A percentile compares a stretch with the other conserved stretches of the same genome.
Evolutionary conservation across 2,329 filamentous ascomycete genomes (phyloP).

Genomic region (Neofusicoccum umdonicola): DNA sequence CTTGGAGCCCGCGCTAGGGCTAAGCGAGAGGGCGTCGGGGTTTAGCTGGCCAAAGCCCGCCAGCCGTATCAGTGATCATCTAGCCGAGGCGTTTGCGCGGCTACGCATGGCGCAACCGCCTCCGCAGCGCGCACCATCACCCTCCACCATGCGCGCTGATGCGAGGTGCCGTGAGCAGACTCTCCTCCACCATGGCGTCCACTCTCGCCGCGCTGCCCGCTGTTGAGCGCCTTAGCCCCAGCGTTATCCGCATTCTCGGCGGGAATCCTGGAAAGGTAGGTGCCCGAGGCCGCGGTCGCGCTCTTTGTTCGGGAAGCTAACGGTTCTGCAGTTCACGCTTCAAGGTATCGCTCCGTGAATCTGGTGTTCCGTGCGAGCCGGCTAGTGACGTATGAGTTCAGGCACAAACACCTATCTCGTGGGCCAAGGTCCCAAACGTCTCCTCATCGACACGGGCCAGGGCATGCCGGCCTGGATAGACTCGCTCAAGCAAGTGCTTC

Average conservation of each 20-base stretch:
- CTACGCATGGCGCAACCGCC: neutral
- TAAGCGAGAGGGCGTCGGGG: neutral
- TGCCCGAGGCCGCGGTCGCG: slow-evolving; percentile 36
- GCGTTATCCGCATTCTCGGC: slow-evolving; percentile 79
- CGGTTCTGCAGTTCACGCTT: slow-evolving; percentile 53
- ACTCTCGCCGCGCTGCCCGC: slow-evolving; percentile 53
- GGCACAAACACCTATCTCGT: slow-evolving; percentile 93
- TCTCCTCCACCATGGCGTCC: slow-evolving; percentile 2
- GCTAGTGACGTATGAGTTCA: slow-evolving; percentile 30
- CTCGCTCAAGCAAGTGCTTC: slow-evolving; percentile 63
- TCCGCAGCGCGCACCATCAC: neutral
- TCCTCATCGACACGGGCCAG: slow-evolving; percentile 89
- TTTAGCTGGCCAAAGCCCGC: neutral
- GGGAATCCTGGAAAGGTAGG: slow-evolving; percentile 82
- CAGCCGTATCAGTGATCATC: neutral
- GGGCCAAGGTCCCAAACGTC: slow-evolving; percentile 67
- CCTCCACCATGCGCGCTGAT: slow-evolving; percentile 2
- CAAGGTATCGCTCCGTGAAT: slow-evolving; percentile 48
- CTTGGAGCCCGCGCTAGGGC: neutral
- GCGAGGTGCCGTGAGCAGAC: neutral
- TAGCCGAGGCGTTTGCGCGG: slow-evolving; percentile 6
- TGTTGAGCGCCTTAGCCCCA: slow-evolving; percentile 73
- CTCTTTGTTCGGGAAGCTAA: neutral
- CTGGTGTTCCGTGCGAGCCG: neutral
- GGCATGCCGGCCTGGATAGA: slow-evolving; percentile 72